These are phyloP conservation scores for Astragalus glycyphyllos DNA, from an alignment of 306 rosid genomes.

Conservation along the genomic window DNA sequence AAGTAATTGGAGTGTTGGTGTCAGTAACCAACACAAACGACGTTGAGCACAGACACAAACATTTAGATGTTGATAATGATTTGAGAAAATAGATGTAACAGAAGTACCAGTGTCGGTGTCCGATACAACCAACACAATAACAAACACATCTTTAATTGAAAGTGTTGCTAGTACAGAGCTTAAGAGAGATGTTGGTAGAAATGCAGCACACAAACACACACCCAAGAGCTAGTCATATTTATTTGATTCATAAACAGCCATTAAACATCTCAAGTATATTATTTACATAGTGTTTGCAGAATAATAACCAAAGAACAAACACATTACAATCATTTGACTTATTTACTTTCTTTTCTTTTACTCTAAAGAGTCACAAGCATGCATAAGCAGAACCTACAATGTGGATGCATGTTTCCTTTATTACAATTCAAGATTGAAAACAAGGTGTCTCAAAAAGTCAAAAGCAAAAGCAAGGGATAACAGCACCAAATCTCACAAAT, in stretches of 20 bases:
- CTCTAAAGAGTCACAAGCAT: background rate
- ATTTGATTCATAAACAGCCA: constrained; percentile 2
- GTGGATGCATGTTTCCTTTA: background rate
- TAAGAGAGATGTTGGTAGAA: no score
- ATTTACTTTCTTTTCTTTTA: background rate
- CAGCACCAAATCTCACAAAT: background rate
- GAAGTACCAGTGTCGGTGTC: no score
- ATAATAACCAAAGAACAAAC: background rate
- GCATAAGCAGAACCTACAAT: background rate
- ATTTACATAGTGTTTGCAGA: background rate
- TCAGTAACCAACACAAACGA: no score
- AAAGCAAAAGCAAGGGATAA: background rate
- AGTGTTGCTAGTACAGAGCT: no score
- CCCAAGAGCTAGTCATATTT: background rate
- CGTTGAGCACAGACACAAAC: no score
- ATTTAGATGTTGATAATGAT: no score
- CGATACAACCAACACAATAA: no score
- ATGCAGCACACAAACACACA: no score
- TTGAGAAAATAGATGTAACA: no score
- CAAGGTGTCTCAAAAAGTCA: background rate
- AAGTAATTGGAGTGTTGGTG: no score
- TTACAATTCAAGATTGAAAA: constrained; percentile 11
- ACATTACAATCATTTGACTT: background rate
- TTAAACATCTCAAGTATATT: background rate
- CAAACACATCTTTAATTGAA: no score